Evolutionary conservation across 805 yeast genomes (phyloP), one percentile per base, ranked within the genome.

Genomic region (Ogataea polymorpha): DNA sequence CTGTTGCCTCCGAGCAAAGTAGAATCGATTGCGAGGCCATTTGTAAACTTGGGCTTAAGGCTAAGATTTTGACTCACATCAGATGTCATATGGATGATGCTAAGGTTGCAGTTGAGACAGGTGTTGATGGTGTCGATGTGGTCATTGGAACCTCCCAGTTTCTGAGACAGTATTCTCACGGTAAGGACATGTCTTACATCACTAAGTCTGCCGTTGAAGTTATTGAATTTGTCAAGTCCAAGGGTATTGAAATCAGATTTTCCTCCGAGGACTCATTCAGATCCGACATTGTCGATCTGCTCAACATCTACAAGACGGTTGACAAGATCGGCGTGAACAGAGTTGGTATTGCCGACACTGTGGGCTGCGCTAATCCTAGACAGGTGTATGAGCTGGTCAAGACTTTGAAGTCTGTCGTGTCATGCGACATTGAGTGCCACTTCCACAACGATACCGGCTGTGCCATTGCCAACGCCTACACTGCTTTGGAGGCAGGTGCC

Each of bases 391-490:
- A 76, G 58, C 68, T 76, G 55, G 78, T 76, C 47, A 72, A 74
- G 62, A 75, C 81, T 14, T 67, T 76, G 54, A 75, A 71, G 58
- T 70, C 78, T 0, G 79, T 76, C 17, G 80, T 76, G 33, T 65
- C 69, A 9, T 76, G 82, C 66, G 81, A 76, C 49, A 76, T 76
- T 41, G 82, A 76, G 61, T 71, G 78, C 45, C 82, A 76, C 61
- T 76, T 76, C 72, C 82, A 76, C 64, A 74, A 76, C 56, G 82
- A 76, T 60, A 76, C 82, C 20, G 82, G 82, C 29, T 76, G 82
- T 65, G 80, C 82, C 35, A 72, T 76, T 55, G 81, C 82, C 38
- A 76, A 76, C 54, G 82, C 82, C 23, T 76, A 76, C 61, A 73
- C 81, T 38, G 82, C 82, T 15, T 70, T 76, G 55, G 81, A 76